phyloP scores from a whole-genome alignment of 495 filamentous ascomycete genomes.

The Aspergillus biplanus region DNA sequence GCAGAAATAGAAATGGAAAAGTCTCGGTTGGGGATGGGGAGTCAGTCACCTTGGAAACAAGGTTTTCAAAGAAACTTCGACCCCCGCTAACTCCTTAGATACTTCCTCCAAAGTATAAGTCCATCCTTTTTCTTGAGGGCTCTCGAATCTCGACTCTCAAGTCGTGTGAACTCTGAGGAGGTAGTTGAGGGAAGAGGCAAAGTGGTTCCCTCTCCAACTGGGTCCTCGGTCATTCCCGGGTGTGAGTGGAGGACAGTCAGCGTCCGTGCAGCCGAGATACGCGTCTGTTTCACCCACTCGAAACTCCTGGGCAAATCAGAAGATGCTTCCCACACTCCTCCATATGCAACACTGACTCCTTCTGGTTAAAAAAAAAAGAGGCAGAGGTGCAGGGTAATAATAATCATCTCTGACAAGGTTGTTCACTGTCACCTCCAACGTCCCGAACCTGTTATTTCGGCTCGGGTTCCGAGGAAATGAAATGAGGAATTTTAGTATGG shows the following conservation, averaged over 20 bases:
- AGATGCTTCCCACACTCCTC: neutral
- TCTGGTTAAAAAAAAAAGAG: conserved; percentile 9
- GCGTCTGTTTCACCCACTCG: conserved; percentile 45
- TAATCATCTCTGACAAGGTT: neutral
- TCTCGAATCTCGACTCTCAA: too few species aligned
- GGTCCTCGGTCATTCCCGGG: conserved; percentile 39
- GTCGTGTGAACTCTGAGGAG: neutral
- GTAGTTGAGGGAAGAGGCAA: neutral
- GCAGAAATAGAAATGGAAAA: neutral
- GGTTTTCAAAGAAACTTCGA: neutral
- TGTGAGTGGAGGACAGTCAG: conserved; percentile 31
- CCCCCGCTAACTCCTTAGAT: neutral
- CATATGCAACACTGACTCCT: conserved; percentile 12
- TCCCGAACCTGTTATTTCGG: conserved; percentile 6
- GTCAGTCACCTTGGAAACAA: neutral
- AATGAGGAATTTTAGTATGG: neutral
- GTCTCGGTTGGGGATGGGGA: neutral
- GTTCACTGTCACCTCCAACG: neutral
- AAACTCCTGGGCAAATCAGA: conserved; percentile 11
- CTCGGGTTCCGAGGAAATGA: conserved; percentile 14
- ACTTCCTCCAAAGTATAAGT: too few species aligned
- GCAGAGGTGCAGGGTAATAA: neutral
- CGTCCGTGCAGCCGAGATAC: conserved; percentile 49
- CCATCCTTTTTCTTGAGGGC: too few species aligned
- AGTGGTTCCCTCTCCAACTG: conserved; percentile 16